phyloP scores from a whole-genome alignment of 176 grass and related monocot genomes.

The Cenchrus purpureus region DNA sequence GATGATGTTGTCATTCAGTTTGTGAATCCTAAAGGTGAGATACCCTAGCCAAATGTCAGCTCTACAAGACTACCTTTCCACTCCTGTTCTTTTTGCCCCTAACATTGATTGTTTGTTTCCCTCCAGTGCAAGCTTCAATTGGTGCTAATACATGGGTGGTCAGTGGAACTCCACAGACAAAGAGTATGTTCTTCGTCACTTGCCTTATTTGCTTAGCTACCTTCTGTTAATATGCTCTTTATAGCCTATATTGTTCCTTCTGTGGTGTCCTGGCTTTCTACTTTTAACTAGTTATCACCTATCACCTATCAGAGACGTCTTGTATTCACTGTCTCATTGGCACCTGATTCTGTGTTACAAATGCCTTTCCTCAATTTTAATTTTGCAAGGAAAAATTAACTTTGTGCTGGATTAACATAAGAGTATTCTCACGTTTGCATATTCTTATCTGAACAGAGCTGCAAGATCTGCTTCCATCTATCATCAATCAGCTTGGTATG shows the following conservation, averaged over 20 bases:
- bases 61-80: neutral
- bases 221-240: neutral
- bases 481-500: slow-evolving; percentile 98
- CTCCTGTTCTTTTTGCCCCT: slow-evolving; percentile 17
- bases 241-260: neutral
- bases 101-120: slow-evolving; percentile 30
- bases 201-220: slow-evolving; percentile 13
- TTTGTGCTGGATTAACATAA: neutral
- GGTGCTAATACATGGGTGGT: slow-evolving; percentile 97
- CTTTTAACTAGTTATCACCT: neutral
- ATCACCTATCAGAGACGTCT: neutral
- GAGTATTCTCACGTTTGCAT: slow-evolving; percentile 9
- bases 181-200: slow-evolving; percentile 59
- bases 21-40: slow-evolving; percentile 92
- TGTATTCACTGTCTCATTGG: neutral
- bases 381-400: neutral
- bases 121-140: slow-evolving; percentile 98
- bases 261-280: neutral
- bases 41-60: neutral
- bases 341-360: neutral
- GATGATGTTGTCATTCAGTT: slow-evolving; percentile 98
- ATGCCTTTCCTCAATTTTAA: neutral
- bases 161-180: slow-evolving; percentile 96
- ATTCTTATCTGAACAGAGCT: slow-evolving; percentile 60
- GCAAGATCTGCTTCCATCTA: slow-evolving; percentile 90